These are phyloP conservation scores for Cyamopsis tetragonoloba DNA, from an alignment of 306 rosid genomes.

Conservation along the genomic window DNA sequence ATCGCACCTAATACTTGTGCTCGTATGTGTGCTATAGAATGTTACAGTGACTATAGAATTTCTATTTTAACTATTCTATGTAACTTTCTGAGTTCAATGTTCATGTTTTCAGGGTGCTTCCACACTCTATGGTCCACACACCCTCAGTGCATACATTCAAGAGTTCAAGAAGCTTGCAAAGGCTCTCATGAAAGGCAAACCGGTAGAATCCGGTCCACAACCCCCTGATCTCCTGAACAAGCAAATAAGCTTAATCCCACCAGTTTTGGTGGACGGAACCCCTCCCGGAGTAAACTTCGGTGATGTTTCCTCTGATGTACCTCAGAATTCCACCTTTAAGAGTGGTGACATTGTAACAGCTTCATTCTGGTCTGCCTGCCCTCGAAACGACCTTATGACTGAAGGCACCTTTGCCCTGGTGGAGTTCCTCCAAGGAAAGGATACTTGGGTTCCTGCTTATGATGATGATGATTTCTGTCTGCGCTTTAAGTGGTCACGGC, in stretches of 20 bases:
- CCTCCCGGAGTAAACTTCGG: conserved; percentile 69
- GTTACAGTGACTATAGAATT: not conserved
- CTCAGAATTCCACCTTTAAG: conserved; percentile 61
- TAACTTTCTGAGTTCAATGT: not conserved
- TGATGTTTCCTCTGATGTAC: conserved; percentile 61
- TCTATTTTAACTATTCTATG: not conserved
- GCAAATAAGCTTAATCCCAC: conserved; percentile 78
- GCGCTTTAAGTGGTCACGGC: conserved; percentile 85
- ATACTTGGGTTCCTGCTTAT: conserved; percentile 72
- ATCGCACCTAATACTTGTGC: too few species aligned
- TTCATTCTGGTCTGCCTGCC: conserved; percentile 87
- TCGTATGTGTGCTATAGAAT: not conserved
- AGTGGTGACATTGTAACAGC: conserved; percentile 57
- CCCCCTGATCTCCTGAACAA: conserved; percentile 74
- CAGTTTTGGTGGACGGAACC: conserved; percentile 68
- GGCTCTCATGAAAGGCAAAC: conserved; percentile 39
- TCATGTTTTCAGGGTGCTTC: conserved; percentile 72
- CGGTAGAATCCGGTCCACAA: conserved; percentile 61
- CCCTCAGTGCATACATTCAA: conserved; percentile 77
- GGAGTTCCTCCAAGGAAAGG: conserved; percentile 56
- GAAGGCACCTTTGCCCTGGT: conserved; percentile 90
- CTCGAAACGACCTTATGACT: conserved; percentile 87
- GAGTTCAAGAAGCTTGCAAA: conserved; percentile 84
- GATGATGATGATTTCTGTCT: conserved; percentile 92
- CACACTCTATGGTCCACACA: conserved; percentile 86